Percentiles rank a stretch among this genome's conserved stretches.
These are phyloP conservation scores for Kwoniella botswanensis DNA, from an alignment of 768 basidiomycete genomes.

Conservation along the genomic window DNA sequence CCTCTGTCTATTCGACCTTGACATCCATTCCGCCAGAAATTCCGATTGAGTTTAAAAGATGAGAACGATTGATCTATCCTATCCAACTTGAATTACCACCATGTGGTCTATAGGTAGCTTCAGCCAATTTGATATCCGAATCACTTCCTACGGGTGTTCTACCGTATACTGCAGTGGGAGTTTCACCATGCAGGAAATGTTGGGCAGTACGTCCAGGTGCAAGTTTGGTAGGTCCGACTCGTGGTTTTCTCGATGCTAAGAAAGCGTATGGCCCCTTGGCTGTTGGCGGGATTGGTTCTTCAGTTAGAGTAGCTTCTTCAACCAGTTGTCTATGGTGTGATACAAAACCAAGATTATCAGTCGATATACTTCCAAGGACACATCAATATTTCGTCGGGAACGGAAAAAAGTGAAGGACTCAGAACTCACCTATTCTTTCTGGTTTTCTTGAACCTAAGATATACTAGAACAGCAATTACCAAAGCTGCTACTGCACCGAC, in stretches of 20 bases:
- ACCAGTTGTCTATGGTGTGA: background rate
- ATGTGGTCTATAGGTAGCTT: slow-evolving; percentile 21
- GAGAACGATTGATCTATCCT: background rate
- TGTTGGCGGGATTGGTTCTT: slow-evolving; percentile 12
- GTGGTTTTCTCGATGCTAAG: slow-evolving; percentile 25
- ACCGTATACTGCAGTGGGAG: slow-evolving; percentile 21
- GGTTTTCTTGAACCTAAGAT: slow-evolving; percentile 28
- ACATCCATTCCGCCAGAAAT: background rate
- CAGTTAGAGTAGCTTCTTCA: slow-evolving; percentile 15
- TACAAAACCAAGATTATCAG: background rate
- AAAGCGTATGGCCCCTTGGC: slow-evolving; percentile 22
- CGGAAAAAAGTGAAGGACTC: no score
- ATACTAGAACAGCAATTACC: slow-evolving; percentile 20
- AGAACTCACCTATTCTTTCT: slow-evolving; percentile 24
- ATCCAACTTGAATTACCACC: slow-evolving; percentile 22
- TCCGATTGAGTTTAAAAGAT: background rate
- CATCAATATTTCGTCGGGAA: no score
- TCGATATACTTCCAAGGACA: background rate
- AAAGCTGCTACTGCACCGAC: slow-evolving; percentile 36
- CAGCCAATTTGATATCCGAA: slow-evolving; percentile 16
- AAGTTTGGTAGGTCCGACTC: slow-evolving; percentile 36
- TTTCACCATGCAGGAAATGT: slow-evolving; percentile 42
- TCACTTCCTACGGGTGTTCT: slow-evolving; percentile 6
- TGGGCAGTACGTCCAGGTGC: slow-evolving; percentile 37
- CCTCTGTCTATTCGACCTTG: no score